phyloP scores from a whole-genome alignment of 2,329 filamentous ascomycete genomes.

The Epichloe amarillans region DNA sequence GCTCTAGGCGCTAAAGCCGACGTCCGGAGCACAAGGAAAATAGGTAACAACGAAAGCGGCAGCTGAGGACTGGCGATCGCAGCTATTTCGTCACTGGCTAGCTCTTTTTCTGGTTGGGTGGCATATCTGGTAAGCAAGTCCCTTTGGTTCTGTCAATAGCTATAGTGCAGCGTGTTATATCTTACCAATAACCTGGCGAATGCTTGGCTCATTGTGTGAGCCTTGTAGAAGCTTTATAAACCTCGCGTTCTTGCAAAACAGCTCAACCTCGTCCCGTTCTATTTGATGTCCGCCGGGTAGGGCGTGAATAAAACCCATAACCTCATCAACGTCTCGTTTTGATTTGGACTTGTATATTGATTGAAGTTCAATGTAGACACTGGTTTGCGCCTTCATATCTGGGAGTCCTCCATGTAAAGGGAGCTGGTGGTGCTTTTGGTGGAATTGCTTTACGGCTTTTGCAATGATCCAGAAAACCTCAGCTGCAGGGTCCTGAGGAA shows the following conservation, averaged over 20 bases:
- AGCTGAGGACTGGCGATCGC: conserved; percentile 32
- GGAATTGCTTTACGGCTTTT: conserved; percentile 64
- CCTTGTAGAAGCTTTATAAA: conserved; percentile 78
- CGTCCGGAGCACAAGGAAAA: conserved; percentile 53
- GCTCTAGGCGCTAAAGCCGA: conserved; percentile 32
- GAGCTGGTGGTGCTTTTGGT: conserved; percentile 56
- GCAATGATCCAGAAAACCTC: conserved; percentile 80
- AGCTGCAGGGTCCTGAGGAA: conserved; percentile 4
- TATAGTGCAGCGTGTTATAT: conserved; percentile 2
- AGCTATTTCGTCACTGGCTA: conserved; percentile 38
- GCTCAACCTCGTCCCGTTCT: conserved; percentile 62
- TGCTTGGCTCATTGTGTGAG: conserved; percentile 27
- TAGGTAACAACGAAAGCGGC: conserved; percentile 49
- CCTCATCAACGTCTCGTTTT: conserved; percentile 61
- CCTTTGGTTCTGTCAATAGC: neutral
- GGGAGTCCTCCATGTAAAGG: conserved; percentile 80
- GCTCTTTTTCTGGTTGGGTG: conserved; percentile 33
- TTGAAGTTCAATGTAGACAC: conserved; percentile 79
- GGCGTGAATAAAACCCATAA: conserved; percentile 50
- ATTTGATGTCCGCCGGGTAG: conserved; percentile 38
- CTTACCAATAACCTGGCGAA: conserved; percentile 44
- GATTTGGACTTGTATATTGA: conserved; percentile 89
- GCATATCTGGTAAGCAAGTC: neutral
- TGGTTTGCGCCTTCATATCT: conserved; percentile 94
- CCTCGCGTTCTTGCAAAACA: conserved; percentile 90